Conservation (phyloP, 306 rosid genomes). For the Cicer bijugum region DNA sequence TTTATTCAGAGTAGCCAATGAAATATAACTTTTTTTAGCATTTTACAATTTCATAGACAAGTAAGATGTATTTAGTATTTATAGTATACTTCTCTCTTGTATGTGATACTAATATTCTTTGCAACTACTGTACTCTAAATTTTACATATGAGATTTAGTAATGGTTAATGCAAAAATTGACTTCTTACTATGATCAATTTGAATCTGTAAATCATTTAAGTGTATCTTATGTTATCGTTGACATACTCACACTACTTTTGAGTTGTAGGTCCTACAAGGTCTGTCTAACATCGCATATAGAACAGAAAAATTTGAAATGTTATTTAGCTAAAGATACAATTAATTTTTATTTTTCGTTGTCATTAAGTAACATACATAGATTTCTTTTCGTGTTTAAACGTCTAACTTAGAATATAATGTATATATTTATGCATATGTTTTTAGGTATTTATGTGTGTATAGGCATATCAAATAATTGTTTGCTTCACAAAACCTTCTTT, state of each 20-base stretch:
- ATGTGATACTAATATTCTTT: constrained; percentile 30
- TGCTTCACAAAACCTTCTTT: constrained; percentile 41
- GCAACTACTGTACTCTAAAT: not conserved
- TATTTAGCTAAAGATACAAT: not conserved
- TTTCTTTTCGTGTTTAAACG: constrained; percentile 7
- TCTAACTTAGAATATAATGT: constrained; percentile 7
- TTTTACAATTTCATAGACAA: constrained; percentile 18
- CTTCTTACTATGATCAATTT: constrained; percentile 14
- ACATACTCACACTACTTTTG: constrained; percentile 20
- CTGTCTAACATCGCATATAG: constrained; percentile 28
- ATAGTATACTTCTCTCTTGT: constrained; percentile 10
- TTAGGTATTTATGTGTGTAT: not conserved
- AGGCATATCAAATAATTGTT: constrained; percentile 16
- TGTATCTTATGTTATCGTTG: not conserved
- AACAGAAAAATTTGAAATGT: constrained; percentile 10
- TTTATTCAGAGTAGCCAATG: not conserved
- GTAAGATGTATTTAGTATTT: not conserved
- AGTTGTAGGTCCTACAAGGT: constrained; percentile 8
- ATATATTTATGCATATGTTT: not conserved
- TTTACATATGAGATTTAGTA: constrained; percentile 12
- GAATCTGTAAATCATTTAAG: constrained; percentile 11
- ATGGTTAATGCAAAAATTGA: constrained; percentile 29
- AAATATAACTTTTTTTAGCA: not conserved
- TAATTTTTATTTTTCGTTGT: constrained; percentile 13
- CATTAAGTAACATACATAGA: constrained; percentile 14